Percentiles rank a stretch among this genome's conserved stretches.
Conservation (phyloP, 148 eudicot species). For the Silene uniflora region DNA sequence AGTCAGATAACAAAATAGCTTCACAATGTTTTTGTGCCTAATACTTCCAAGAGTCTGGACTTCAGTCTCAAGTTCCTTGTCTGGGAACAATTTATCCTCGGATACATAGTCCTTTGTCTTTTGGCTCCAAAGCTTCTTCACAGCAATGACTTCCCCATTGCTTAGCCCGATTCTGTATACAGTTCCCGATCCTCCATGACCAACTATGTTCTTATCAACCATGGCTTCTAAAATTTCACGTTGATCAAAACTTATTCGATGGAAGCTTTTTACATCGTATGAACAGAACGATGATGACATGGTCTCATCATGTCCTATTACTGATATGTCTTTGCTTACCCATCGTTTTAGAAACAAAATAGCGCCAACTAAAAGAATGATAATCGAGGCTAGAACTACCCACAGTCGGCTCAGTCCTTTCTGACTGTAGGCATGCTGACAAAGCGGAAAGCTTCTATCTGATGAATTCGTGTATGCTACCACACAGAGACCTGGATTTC, state of each 20-base stretch:
- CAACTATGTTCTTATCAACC: constrained; percentile 82
- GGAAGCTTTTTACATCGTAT: constrained; percentile 79
- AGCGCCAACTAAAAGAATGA: constrained; percentile 47
- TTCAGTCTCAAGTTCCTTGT: constrained; percentile 80
- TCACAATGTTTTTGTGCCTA: constrained; percentile 93
- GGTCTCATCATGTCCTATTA: constrained; percentile 50
- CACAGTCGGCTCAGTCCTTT: constrained; percentile 54
- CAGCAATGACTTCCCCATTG: constrained; percentile 72
- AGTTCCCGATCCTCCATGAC: constrained; percentile 89
- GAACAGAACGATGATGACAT: constrained; percentile 60
- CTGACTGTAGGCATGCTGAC: constrained; percentile 35
- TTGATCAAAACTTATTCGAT: constrained; percentile 64
- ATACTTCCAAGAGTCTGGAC: constrained; percentile 86
- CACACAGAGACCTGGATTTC: constrained; percentile 69
- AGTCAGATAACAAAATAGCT: constrained; percentile 71
- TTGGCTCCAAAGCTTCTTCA: constrained; percentile 77
- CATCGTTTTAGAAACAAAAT: constrained; percentile 42
- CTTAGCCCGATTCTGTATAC: constrained; percentile 70
- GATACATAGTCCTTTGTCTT: constrained; percentile 48
- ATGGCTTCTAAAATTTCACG: constrained; percentile 64
- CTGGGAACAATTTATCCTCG: constrained; percentile 41
- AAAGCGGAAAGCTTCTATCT: constrained; percentile 43
- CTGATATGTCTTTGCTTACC: constrained; percentile 42
- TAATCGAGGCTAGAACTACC: constrained; percentile 55
- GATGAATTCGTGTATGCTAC: constrained; percentile 41